These are phyloP conservation scores for Choanephora cucurbitarum DNA, from an alignment of 371 early-diverging fungal genomes.

Conservation along the genomic window DNA sequence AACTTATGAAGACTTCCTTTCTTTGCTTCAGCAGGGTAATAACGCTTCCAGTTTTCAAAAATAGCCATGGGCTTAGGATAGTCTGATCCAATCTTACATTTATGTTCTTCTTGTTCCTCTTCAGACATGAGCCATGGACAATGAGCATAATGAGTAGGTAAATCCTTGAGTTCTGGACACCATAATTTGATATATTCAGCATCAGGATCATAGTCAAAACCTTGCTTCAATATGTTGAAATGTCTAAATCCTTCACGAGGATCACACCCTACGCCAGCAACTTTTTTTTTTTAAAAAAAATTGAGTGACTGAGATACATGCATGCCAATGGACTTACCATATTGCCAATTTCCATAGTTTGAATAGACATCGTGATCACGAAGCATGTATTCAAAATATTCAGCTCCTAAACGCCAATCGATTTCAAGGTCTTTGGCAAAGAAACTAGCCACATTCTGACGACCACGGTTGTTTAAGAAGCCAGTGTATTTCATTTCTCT, in stretches of 20 bases:
- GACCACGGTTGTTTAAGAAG: slow-evolving; percentile 45
- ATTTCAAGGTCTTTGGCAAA: slow-evolving; percentile 38
- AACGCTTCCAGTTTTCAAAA: slow-evolving; percentile 21
- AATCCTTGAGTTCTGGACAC: slow-evolving; percentile 38
- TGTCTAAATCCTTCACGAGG: slow-evolving; percentile 39
- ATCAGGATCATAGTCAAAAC: slow-evolving; percentile 48
- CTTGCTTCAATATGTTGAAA: slow-evolving; percentile 53
- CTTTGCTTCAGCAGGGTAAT: slow-evolving; percentile 10
- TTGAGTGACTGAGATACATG: not conserved
- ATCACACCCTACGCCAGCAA: slow-evolving; percentile 38
- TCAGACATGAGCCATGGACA: slow-evolving; percentile 38
- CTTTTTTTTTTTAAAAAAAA: slow-evolving; percentile 4
- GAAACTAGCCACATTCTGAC: slow-evolving; percentile 52
- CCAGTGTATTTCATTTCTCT: slow-evolving; percentile 42
- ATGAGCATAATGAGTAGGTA: slow-evolving; percentile 28
- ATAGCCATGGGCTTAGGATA: slow-evolving; percentile 28
- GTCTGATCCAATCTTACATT: slow-evolving; percentile 27
- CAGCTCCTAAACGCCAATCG: slow-evolving; percentile 51
- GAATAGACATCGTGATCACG: slow-evolving; percentile 47
- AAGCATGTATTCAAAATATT: slow-evolving; percentile 43
- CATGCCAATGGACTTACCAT: slow-evolving; percentile 20
- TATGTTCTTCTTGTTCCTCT: slow-evolving; percentile 18
- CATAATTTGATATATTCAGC: slow-evolving; percentile 43
- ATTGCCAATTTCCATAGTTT: slow-evolving; percentile 58
- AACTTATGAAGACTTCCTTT: not conserved